Base-by-base conservation (phyloP, 2,329 filamentous ascomycete species). In the Colletotrichum nymphaeae region DNA sequence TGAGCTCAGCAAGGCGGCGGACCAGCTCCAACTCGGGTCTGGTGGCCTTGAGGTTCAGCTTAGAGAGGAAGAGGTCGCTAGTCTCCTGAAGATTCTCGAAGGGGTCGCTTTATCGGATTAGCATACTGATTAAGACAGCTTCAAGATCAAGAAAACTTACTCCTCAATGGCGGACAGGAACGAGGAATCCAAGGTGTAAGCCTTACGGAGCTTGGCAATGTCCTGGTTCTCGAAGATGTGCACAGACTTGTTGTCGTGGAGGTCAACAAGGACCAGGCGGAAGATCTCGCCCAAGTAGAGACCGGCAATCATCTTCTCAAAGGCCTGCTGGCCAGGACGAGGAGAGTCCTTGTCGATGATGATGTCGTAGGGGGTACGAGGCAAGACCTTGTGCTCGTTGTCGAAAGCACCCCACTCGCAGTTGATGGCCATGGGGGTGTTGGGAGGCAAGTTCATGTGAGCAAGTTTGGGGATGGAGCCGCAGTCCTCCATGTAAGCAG, bases 351-450 rank as follows among this genome's bases (percentile, higher is more conserved):
- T 92, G 86, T 98, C 96, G 79, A 98, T 94, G 77, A 93, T 91
- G 74, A 94, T 87, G 82, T 98, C 96, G 83, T 97, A 98, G 71
- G 90, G 90, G 30, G 95, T 98, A 67, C 92, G 90, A 14, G 95
- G 95, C 14, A 98, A 92, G 67, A 98, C 93, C 79, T 93, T 89
- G 86, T 96, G 93, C 84, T 97, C 94, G 83, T 98, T 98, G 84
- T 98, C 96, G 80, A 98, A 98, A 42, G 96, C 95, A 76, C 96
- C 96, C 90, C 95, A 98, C 83, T 98, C 96, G 86, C 95, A 98
- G 88, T 98, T 98, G 86, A 98, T 98, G 65, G 95, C 95, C 88
- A 98, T 97, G 59, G 93, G 95, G 74, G 91, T 91, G 74, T 97
- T 92, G 0, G 94, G 87, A 63, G 95, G 93, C 49, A 98, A 90